These are phyloP conservation scores for Aureobasidium pullulans DNA, from an alignment of 2,329 filamentous ascomycete species.

Conservation along the genomic window DNA sequence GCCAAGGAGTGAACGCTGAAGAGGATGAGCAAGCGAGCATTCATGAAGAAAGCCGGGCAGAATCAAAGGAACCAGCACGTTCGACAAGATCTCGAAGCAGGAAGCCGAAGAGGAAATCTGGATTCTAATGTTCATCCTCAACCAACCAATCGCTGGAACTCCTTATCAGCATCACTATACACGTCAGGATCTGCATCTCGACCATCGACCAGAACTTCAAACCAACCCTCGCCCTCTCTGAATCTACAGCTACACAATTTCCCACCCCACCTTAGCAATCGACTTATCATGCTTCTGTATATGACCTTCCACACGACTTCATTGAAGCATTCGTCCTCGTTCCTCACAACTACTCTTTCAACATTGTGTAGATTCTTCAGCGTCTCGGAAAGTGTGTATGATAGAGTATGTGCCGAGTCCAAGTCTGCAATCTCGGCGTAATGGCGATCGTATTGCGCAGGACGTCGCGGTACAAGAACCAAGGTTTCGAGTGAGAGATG, in stretches of 20 bases:
- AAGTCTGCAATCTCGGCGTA: constrained; percentile 29
- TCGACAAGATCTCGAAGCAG: neutral
- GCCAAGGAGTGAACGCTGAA: neutral
- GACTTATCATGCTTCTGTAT: constrained; percentile 27
- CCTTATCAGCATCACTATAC: constrained; percentile 5
- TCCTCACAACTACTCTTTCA: constrained; percentile 24
- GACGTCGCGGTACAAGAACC: constrained; percentile 25
- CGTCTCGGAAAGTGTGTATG: constrained; percentile 16
- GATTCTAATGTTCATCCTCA: neutral
- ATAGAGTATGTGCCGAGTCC: constrained; percentile 25
- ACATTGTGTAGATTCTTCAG: constrained; percentile 22
- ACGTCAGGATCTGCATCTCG: neutral
- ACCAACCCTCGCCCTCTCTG: neutral
- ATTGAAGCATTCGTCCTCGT: constrained; percentile 26
- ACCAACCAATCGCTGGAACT: neutral
- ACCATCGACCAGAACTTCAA: constrained; percentile 4
- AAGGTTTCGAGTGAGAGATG: constrained; percentile 25
- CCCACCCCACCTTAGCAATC: constrained; percentile 30
- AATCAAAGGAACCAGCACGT: neutral
- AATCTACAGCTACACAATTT: constrained; percentile 13
- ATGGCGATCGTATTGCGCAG: constrained; percentile 20
- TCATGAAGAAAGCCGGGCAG: neutral
- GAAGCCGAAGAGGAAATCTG: constrained; percentile 3
- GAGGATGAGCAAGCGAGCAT: neutral
- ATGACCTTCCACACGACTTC: constrained; percentile 28